A percentile compares a stretch with the other conserved stretches of the same genome.
Evolutionary conservation across 2,329 filamentous ascomycete genomes (phyloP).

Genomic region (Lojkania enalia): DNA sequence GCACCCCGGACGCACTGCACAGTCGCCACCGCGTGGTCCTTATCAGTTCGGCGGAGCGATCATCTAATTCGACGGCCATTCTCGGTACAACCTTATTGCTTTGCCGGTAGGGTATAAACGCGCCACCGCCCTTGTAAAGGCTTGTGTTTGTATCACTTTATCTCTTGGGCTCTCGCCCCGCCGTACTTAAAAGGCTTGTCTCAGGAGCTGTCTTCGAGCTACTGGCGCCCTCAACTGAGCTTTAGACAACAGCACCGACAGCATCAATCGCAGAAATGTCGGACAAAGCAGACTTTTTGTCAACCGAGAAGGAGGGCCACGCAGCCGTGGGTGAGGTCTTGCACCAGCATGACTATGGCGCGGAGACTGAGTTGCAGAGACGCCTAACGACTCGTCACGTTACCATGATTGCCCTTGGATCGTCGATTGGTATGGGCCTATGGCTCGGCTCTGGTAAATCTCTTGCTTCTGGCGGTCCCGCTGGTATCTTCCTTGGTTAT

Average conservation of each 20-base stretch:
- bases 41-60: constrained; percentile 2
- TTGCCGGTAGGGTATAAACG: background rate
- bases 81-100: background rate
- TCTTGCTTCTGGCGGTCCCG: constrained; percentile 48
- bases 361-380: constrained; percentile 43
- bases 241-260: background rate
- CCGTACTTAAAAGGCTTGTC: background rate
- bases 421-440: constrained; percentile 50
- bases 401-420: constrained; percentile 47
- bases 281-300: constrained; percentile 2
- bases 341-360: constrained; percentile 25
- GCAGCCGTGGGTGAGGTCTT: constrained; percentile 1
- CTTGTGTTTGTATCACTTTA: background rate
- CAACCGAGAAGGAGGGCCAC: constrained; percentile 3
- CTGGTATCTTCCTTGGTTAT: constrained; percentile 52
- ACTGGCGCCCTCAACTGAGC: background rate
- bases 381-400: constrained; percentile 47
- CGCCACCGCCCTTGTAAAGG: background rate
- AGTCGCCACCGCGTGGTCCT: background rate
- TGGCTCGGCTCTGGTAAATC: constrained; percentile 53
- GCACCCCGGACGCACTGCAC: background rate
- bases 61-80: background rate
- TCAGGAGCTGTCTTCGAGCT: no score
- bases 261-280: background rate
- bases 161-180: background rate